These are phyloP conservation scores for Penicillium macrosclerotiorum DNA, from an alignment of 495 filamentous ascomycete species.

Conservation along the genomic window DNA sequence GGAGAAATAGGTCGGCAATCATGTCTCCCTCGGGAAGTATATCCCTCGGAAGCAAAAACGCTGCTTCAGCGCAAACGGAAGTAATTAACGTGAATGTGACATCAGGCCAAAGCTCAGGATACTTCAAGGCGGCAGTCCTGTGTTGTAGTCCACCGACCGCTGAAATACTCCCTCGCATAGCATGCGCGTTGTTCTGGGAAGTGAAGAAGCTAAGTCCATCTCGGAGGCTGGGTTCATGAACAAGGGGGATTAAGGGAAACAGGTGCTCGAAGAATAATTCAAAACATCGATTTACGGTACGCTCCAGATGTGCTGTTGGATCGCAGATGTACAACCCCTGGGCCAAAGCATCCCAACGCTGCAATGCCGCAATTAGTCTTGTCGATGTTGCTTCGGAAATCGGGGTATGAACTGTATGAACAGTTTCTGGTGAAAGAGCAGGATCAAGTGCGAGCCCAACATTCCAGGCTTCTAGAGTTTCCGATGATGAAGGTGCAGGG, in stretches of 20 bases:
- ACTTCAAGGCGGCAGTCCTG: constrained; percentile 10
- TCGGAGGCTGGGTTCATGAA: constrained; percentile 29
- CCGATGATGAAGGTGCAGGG: neutral
- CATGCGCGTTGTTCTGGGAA: neutral
- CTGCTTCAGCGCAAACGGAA: constrained; percentile 22
- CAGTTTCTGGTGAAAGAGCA: constrained; percentile 16
- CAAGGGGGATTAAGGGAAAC: constrained; percentile 28
- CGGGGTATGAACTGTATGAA: constrained; percentile 14
- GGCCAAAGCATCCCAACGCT: constrained; percentile 17
- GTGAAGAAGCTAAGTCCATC: constrained; percentile 19
- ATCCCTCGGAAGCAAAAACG: constrained; percentile 20
- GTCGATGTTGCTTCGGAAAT: constrained; percentile 13
- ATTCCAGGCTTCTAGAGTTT: constrained; percentile 12
- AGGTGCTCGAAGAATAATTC: constrained; percentile 27
- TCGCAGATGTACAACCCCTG: constrained; percentile 1
- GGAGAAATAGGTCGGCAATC: constrained; percentile 18
- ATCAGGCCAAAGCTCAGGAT: constrained; percentile 22
- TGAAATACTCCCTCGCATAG: neutral
- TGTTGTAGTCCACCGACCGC: neutral
- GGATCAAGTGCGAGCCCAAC: constrained; percentile 11
- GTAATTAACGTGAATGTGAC: constrained; percentile 27
- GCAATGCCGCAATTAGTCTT: constrained; percentile 10
- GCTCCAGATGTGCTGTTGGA: constrained; percentile 7
- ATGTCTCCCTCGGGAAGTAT: constrained; percentile 20
- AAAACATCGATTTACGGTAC: constrained; percentile 18